Base-by-base conservation (phyloP, 169 alveolate species). In the Cryptosporidium tyzzeri region DNA sequence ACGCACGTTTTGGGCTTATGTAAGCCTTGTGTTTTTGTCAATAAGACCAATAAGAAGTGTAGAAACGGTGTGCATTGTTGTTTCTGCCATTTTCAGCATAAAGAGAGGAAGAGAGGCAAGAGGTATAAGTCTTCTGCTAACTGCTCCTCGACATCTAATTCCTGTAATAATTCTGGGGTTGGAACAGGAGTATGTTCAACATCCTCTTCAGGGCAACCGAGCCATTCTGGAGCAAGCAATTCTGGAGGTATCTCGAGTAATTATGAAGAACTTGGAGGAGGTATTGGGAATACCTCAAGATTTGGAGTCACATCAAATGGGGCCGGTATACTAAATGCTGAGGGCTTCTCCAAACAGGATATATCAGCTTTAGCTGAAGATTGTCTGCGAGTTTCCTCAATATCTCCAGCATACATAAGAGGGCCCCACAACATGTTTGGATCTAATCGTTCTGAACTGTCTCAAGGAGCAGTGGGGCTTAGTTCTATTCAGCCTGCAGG, bases 21-120 rank as follows among this genome's bases (percentile, higher is more conserved):
- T 71, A 93, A 93, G 87, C 95, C 95, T 18, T 93, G 95, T 37
- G 95, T 93, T 16, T 93, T 93, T 55, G 95, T 94, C 3, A 93
- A 93, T 59, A 93, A 93, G 92, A 69, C 91, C 37, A 70, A 91
- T 61, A 93, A 93, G 86, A 91, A 92, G 61, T 93, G 95, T 39
- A 85, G 93, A 61, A 93, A 87, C 26, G 95, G 95, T 6, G 75
- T 80, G 3, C 65, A 65, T 1, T 93, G 95, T 45, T 91, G 93
- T 41, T 93, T 93, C 62, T 93, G 95, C 71, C 95, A 93, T 61
- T 92, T 69, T 74, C 85, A 92, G 50, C 95, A 93, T 74, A 93
- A 91, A 69, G 86, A 85, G 35, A 35, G 89, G 29, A 80, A 80
- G 12, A 80, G 89, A 41, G 89, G 89, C 18, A 80, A 80, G 51